A percentile compares a stretch with the other conserved stretches of the same genome.
Conservation (phyloP, 441 rosid genomes). For the Populus hybrid region DNA sequence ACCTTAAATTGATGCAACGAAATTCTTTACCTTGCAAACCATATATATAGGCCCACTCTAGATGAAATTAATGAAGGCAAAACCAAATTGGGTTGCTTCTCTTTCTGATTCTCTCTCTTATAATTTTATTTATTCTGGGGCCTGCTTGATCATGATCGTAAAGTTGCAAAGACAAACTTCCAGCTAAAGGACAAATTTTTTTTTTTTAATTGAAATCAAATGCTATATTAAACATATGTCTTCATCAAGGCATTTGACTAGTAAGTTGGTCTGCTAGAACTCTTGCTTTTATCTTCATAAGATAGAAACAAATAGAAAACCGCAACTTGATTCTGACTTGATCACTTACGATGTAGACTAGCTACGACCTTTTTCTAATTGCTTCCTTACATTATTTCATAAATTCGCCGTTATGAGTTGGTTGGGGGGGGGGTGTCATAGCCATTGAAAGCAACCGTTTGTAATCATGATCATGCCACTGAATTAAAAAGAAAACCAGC, state of each 20-base stretch:
- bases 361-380: background rate
- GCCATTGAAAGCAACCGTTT: background rate
- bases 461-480: background rate
- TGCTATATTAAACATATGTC: background rate
- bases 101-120: background rate
- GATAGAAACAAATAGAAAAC: no score
- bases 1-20: background rate
- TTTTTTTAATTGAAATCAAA: background rate
- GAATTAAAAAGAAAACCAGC: background rate
- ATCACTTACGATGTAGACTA: background rate
- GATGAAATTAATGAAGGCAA: background rate
- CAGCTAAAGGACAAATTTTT: background rate
- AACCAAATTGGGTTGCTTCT: background rate
- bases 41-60: background rate
- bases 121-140: background rate
- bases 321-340: background rate
- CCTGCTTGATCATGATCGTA: background rate
- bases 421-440: no score
- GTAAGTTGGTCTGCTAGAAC: background rate
- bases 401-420: no score
- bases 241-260: background rate
- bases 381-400: background rate
- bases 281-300: no score
- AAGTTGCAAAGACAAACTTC: background rate
- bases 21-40: background rate